Base-by-base conservation (phyloP, 2,329 filamentous ascomycete species). In the Harringtonia aguacate region DNA sequence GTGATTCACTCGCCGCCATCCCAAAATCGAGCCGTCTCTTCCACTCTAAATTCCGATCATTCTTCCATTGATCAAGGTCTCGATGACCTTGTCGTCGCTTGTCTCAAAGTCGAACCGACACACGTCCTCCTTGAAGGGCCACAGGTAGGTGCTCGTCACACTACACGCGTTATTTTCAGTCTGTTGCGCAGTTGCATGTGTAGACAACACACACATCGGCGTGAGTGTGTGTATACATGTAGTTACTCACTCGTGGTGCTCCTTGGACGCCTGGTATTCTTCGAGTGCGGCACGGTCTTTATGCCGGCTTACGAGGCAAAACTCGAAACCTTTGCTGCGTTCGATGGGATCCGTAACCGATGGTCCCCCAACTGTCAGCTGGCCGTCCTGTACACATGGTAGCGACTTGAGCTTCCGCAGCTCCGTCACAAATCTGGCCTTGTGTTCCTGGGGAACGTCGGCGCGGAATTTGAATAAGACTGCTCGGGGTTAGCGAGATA, bases 251-350 rank as follows among this genome's bases (percentile, higher is more conserved):
- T 62, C 57, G 43, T 72, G 63, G 51, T 77, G 72, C 46, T 77
- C 71, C 4, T 61, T 57, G 41, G 70, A 73, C 1, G 67, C 66
- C 44, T 76, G 72, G 42, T 77, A 77, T 37, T 64, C 65, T 2
- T 60, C 65, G 45, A 77, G 50, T 0, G 70, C 73, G 8, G 57
- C 57, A 7, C 52, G 55, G 20, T 70, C 57, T 5, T 64, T 52
- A 39, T 76, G 73, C 18, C 68, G 73, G 58, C 72, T 75, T 31
- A 77, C 43, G 0, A 76, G 56, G 0, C 69, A 66, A 45, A 66
- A 67, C 12, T 77, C 61, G 39, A 66, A 75, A 0, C 72, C 72
- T 47, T 76, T 72, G 54, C 70, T 75, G 17, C 66, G 60, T 29
- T 69, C 68, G 9, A 69, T 65, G 0, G 72, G 72, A 20, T 68